A percentile compares a stretch with the other conserved stretches of the same genome.
phyloP scores from a whole-genome alignment of 176 grass and related monocot species.

The Paspalum notatum region DNA sequence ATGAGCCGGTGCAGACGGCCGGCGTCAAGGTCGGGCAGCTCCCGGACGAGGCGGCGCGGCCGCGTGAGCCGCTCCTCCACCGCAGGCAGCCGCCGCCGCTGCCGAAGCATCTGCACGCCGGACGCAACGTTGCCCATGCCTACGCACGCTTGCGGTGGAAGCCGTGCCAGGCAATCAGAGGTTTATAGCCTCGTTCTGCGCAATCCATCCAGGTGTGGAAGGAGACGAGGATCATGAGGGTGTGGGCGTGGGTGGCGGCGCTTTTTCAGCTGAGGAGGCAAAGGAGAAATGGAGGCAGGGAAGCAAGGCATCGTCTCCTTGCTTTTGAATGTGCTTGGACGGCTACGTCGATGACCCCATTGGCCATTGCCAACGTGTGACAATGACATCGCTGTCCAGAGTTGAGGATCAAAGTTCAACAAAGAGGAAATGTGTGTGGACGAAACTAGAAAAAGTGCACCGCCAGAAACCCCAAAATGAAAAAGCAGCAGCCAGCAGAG shows the following conservation, averaged over 20 bases:
- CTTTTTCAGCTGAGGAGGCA: conserved; percentile 26
- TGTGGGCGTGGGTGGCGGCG: not conserved
- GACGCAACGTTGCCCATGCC: conserved; percentile 59
- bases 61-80: conserved; percentile 81
- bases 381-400: not conserved
- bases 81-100: conserved; percentile 5
- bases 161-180: not conserved
- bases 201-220: conserved; percentile 11
- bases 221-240: not conserved
- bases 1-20: conserved; percentile 69
- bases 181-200: conserved; percentile 26
- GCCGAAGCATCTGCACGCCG: not conserved
- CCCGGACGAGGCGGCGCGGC: conserved; percentile 63
- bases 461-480: no score
- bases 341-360: not conserved
- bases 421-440: not conserved
- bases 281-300: conserved; percentile 39
- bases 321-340: not conserved
- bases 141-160: not conserved
- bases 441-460: no score
- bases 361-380: not conserved
- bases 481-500: no score
- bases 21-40: conserved; percentile 64
- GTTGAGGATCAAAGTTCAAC: not conserved
- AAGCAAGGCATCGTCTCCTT: conserved; percentile 30